phyloP scores from a whole-genome alignment of 2,329 filamentous ascomycete species.

The Talaromyces albobiverticillius region DNA sequence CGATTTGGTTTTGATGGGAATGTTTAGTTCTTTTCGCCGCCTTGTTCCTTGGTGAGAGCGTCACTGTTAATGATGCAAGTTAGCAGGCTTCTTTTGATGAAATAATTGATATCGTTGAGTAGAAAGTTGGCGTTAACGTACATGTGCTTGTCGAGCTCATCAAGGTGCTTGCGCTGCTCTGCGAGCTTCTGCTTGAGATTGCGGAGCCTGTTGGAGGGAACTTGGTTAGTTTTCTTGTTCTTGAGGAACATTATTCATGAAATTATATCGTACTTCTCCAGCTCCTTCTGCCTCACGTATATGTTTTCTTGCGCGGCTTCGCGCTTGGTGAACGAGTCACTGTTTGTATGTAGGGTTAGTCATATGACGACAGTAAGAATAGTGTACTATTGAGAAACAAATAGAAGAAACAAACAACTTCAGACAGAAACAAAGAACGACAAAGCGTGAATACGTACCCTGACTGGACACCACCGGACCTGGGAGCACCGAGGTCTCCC shows the following conservation, averaged over 20 bases:
- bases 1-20: slow-evolving; percentile 6
- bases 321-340: slow-evolving; percentile 89
- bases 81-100: too few species aligned
- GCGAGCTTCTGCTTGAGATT: slow-evolving; percentile 67
- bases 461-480: slow-evolving; percentile 31
- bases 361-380: background rate
- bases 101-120: background rate
- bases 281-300: slow-evolving; percentile 83
- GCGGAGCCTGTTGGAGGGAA: slow-evolving; percentile 51
- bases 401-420: background rate
- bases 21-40: slow-evolving; percentile 56
- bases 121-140: slow-evolving; percentile 44
- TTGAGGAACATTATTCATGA: too few species aligned
- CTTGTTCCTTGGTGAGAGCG: slow-evolving; percentile 70
- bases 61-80: slow-evolving; percentile 53
- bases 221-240: slow-evolving; percentile 10
- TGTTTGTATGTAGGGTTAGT: slow-evolving; percentile 36
- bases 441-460: too few species aligned
- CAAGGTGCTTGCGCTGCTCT: slow-evolving; percentile 77
- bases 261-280: slow-evolving; percentile 68
- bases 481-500: slow-evolving; percentile 63
- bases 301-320: slow-evolving; percentile 83
- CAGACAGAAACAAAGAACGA: background rate
- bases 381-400: too few species aligned
- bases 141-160: slow-evolving; percentile 86